Percentiles rank a stretch among this genome's conserved stretches.
These are phyloP conservation scores for Metarhizium album DNA, from an alignment of 2,329 filamentous ascomycete genomes.

Conservation along the genomic window DNA sequence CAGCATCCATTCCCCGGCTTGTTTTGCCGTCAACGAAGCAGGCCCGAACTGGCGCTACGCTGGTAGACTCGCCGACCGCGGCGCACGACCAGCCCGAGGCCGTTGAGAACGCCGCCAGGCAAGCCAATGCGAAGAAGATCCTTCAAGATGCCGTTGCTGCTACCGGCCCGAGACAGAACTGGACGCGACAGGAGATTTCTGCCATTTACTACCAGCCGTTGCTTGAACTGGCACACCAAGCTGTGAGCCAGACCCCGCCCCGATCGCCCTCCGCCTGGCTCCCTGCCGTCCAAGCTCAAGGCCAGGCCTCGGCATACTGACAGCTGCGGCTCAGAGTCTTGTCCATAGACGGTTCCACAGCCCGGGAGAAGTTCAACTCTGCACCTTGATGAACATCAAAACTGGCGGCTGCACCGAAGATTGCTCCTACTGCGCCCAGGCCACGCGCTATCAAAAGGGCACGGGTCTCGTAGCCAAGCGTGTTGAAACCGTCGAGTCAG, in stretches of 20 bases:
- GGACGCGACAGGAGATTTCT: conserved; percentile 72
- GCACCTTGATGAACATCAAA: conserved; percentile 95
- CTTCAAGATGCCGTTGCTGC: conserved; percentile 47
- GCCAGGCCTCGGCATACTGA: neutral
- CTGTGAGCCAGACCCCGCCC: conserved; percentile 38
- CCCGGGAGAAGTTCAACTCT: conserved; percentile 77
- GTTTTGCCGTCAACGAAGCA: neutral
- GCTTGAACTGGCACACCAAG: conserved; percentile 66
- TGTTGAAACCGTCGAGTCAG: conserved; percentile 68
- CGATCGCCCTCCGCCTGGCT: neutral
- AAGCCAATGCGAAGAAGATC: conserved; percentile 19
- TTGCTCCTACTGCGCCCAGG: conserved; percentile 88
- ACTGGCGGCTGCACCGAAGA: conserved; percentile 87
- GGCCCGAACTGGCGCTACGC: conserved; percentile 8
- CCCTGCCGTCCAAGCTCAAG: neutral
- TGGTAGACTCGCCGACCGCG: conserved; percentile 9
- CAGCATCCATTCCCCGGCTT: neutral
- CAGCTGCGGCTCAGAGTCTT: conserved; percentile 40
- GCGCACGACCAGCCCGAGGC: conserved; percentile 2
- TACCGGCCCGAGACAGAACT: conserved; percentile 54
- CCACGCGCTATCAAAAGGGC: conserved; percentile 65
- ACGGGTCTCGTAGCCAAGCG: conserved; percentile 72
- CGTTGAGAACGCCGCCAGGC: conserved; percentile 4
- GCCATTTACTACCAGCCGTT: conserved; percentile 74
- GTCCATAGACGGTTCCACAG: conserved; percentile 81